Conservation (phyloP, 2,329 filamentous ascomycete genomes). For the Xylariaceae sp. region DNA sequence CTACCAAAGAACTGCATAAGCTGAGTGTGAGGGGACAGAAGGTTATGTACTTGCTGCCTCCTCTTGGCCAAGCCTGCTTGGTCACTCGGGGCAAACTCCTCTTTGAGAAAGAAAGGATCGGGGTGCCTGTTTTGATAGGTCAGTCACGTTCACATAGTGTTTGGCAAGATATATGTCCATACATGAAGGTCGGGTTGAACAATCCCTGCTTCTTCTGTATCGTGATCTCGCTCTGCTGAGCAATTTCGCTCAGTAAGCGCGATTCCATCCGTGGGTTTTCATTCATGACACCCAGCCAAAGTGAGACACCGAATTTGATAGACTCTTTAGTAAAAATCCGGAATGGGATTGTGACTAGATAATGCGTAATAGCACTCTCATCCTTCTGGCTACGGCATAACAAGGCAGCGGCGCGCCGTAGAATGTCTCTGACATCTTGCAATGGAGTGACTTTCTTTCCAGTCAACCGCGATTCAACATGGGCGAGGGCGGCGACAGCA, state of each 20-base stretch:
- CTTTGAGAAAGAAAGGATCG: constrained; percentile 86
- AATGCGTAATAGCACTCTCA: constrained; percentile 75
- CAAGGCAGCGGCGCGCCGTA: constrained; percentile 80
- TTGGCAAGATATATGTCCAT: constrained; percentile 27
- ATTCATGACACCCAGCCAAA: constrained; percentile 96
- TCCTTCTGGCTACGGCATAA: constrained; percentile 74
- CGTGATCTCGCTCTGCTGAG: constrained; percentile 85
- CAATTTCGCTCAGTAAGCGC: constrained; percentile 79
- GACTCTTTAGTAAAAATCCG: constrained; percentile 89
- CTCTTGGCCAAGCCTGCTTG: constrained; percentile 68
- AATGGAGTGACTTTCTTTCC: constrained; percentile 67
- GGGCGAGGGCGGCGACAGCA: constrained; percentile 62
- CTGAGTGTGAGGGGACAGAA: constrained; percentile 81
- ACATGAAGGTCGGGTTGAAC: constrained; percentile 69
- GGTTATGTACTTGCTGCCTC: constrained; percentile 74
- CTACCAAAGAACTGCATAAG: constrained; percentile 87
- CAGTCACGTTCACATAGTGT: constrained; percentile 23
- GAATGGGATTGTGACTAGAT: constrained; percentile 91
- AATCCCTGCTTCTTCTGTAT: constrained; percentile 74
- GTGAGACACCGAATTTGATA: constrained; percentile 88
- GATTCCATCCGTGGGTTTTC: constrained; percentile 89
- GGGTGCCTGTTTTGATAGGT: constrained; percentile 54
- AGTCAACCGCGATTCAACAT: constrained; percentile 68
- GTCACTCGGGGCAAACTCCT: constrained; percentile 91
- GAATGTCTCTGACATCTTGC: constrained; percentile 71